Conservation (phyloP, 148 eudicot species). For the Salicornia ramosissima region DNA sequence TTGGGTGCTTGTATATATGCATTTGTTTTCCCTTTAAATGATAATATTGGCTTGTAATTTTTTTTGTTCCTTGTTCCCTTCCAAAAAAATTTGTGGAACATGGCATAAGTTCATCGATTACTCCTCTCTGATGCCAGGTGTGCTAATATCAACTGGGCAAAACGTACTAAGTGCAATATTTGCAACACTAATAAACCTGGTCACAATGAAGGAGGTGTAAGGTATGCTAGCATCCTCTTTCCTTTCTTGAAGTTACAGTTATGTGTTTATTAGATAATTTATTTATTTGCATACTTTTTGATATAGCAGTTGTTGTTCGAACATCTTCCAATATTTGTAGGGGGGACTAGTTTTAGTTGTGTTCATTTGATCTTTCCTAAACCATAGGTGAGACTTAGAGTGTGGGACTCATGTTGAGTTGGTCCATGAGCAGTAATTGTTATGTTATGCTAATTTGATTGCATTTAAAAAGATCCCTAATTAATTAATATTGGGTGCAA, state of each 20-base stretch:
- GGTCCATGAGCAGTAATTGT: no score
- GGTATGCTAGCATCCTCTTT: constrained; percentile 36
- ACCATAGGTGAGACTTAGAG: no score
- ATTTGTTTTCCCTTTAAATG: no score
- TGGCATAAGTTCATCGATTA: not conserved
- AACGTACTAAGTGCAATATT: constrained; percentile 85
- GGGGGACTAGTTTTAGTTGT: not conserved
- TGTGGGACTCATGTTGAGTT: no score
- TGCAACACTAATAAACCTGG: constrained; percentile 99
- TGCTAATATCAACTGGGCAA: constrained; percentile 98
- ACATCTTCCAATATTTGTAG: not conserved
- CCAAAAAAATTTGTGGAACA: no score
- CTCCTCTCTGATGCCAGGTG: constrained; percentile 56
- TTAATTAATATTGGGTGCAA: no score
- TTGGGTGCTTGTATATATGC: no score
- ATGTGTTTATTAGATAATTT: not conserved
- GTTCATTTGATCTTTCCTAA: no score
- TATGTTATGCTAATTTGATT: no score
- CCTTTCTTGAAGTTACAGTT: not conserved
- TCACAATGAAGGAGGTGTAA: constrained; percentile 79
- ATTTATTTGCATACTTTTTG: not conserved
- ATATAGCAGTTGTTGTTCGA: not conserved
- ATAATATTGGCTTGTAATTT: no score
- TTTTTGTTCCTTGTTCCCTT: no score
- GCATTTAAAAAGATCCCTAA: no score